Evolutionary conservation across 2,329 filamentous ascomycete species (phyloP), one percentile per base, ranked within the genome.

Genomic region (Diplodia corticola): DNA sequence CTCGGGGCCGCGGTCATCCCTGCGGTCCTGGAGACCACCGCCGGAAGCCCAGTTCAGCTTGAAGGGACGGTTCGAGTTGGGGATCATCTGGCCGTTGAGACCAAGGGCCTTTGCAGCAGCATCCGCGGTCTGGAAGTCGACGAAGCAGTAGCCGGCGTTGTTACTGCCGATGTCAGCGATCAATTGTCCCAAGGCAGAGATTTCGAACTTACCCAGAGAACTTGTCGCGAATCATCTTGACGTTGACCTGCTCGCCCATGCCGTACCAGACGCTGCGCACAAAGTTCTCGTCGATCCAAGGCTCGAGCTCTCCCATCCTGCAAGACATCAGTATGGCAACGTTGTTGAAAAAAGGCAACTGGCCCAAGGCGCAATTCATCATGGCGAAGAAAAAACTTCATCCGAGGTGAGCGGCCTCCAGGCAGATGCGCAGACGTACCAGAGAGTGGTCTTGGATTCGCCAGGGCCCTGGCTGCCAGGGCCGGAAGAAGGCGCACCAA

Each of bases 1-100:
- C 79, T 99, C 95, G 30, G 95, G 95, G 69, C 93, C 93, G 76
- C 95, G 93, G 77, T 98, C 95, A 78, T 98, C 95, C 72, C 93
- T 93, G 69, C 95, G 91, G 80, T 99, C 95, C 71, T 96, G 92
- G 49, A 99, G 86, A 67, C 95, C 95, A 75, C 95, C 95, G 71
- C 95, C 95, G 71, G 93, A 97, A 71, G 95, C 95, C 95, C 95
- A 99, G 87, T 99, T 99, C 68, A 99, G 88, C 86, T 98, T 98
- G 87, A 99, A 99, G 57, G 92, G 90, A 50, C 95, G 92, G 73
- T 90, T 90, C 68, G 93, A 96, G 85, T 97, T 97, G 53, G 94
- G 93, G 71, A 99, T 96, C 55, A 91, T 83, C 66, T 88, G 90
- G 59, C 95, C 94, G 78, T 97, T 98, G 59, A 98, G 85, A 54